Evolutionary conservation across 2,329 filamentous ascomycete species (phyloP).

Genomic region (Neofusicoccum parvum): DNA sequence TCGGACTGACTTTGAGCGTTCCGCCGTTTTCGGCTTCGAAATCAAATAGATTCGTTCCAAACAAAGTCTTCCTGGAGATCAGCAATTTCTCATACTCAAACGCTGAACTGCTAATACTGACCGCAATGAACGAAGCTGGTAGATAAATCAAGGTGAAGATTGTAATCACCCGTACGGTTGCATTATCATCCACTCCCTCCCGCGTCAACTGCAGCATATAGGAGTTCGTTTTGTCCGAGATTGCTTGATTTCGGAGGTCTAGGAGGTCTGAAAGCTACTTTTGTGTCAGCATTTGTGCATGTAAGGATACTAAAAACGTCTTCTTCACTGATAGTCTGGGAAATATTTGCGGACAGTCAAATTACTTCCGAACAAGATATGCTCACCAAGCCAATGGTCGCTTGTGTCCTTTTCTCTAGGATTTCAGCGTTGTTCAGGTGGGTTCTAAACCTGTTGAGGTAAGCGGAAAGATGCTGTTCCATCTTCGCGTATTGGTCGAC

Average conservation of each 20-base stretch:
- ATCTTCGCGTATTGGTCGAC: neutral
- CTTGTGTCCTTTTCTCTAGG: slow-evolving; percentile 18
- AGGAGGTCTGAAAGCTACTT: slow-evolving; percentile 22
- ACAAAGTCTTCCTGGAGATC: slow-evolving; percentile 6
- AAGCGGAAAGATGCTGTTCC: neutral
- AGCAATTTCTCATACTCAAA: neutral
- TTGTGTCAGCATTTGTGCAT: too few relatives aligned
- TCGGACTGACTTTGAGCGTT: neutral
- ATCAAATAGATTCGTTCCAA: slow-evolving; percentile 26
- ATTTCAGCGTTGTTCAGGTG: slow-evolving; percentile 19
- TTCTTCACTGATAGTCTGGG: too few relatives aligned
- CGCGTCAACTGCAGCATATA: slow-evolving; percentile 24
- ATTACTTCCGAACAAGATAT: neutral
- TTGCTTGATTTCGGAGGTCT: slow-evolving; percentile 22
- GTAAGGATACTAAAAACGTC: too few relatives aligned
- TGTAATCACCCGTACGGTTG: slow-evolving; percentile 25
- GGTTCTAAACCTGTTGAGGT: slow-evolving; percentile 4
- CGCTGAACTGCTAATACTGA: neutral
- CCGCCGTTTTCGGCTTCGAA: slow-evolving; percentile 11
- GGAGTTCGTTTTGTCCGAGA: slow-evolving; percentile 21
- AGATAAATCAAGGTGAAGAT: slow-evolving; percentile 27
- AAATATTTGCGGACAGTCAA: too few relatives aligned
- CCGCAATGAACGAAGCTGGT: slow-evolving; percentile 25
- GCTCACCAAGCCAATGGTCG: slow-evolving; percentile 23
- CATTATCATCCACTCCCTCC: slow-evolving; percentile 24